These are phyloP conservation scores for Backusella psychrophila DNA, from an alignment of 192 early-diverging fungal species.

Conservation along the genomic window DNA sequence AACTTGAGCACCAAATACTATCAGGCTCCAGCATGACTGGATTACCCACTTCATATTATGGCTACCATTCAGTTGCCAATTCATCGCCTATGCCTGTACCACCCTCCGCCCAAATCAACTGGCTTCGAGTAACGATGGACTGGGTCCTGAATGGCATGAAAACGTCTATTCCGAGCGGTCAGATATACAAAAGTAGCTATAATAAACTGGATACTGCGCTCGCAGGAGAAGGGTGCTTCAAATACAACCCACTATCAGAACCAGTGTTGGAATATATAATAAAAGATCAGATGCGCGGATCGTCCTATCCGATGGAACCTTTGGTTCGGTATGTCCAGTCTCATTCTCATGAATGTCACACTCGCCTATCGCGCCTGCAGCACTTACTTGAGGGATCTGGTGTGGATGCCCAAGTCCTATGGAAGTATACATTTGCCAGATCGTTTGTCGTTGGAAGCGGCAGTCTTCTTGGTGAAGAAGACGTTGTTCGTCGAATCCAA, in stretches of 20 bases:
- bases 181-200: constrained; percentile 24
- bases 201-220: not conserved
- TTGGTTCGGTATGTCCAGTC: constrained; percentile 25
- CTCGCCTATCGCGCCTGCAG: constrained; percentile 21
- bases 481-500: constrained; percentile 30
- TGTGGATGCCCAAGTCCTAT: constrained; percentile 30
- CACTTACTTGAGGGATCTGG: constrained; percentile 26
- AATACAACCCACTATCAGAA: constrained; percentile 28
- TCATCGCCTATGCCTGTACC: not conserved
- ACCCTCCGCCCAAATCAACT: constrained; percentile 13
- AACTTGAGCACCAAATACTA: not conserved
- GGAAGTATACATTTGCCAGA: constrained; percentile 38
- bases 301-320: not conserved
- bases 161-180: not conserved
- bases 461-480: constrained; percentile 28
- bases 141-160: constrained; percentile 27
- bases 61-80: not conserved
- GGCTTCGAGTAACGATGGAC: constrained; percentile 23
- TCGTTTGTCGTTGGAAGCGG: constrained; percentile 27
- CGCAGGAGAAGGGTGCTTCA: constrained; percentile 26
- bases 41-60: not conserved
- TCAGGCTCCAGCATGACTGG: not conserved
- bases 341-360: constrained; percentile 30
- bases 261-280: constrained; percentile 27
- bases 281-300: not conserved